Conservation (phyloP, 2,329 filamentous ascomycete species). For the Aspergillus tamarii region DNA sequence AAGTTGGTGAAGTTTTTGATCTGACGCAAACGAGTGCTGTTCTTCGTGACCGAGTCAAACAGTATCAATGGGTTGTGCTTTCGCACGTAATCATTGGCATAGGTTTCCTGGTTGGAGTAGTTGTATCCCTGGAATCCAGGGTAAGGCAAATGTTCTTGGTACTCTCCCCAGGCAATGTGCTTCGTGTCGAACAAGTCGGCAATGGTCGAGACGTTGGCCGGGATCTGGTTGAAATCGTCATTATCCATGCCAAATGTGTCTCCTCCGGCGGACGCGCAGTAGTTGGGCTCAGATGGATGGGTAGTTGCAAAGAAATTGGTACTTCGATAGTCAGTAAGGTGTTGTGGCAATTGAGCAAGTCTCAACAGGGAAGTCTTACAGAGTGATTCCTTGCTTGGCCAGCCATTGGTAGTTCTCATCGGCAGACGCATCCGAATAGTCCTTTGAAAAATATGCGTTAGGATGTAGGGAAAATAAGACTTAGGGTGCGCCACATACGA, state of each 20-base stretch:
- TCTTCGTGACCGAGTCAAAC: constrained; percentile 66
- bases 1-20: constrained; percentile 77
- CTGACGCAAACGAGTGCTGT: constrained; percentile 62
- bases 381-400: constrained; percentile 58
- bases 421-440: constrained; percentile 65
- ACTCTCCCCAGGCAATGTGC: constrained; percentile 69
- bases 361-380: constrained; percentile 35
- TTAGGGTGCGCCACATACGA: constrained; percentile 45
- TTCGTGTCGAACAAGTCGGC: constrained; percentile 69
- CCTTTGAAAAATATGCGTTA: constrained; percentile 48
- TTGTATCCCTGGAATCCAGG: constrained; percentile 69
- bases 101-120: constrained; percentile 61
- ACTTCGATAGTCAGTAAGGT: constrained; percentile 13
- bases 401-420: constrained; percentile 51
- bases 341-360: background rate
- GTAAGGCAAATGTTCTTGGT: constrained; percentile 79
- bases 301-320: constrained; percentile 65
- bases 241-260: constrained; percentile 74
- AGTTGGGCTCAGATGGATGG: constrained; percentile 78
- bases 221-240: constrained; percentile 64
- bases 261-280: constrained; percentile 67
- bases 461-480: constrained; percentile 33
- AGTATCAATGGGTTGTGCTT: constrained; percentile 75
- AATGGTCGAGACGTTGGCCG: constrained; percentile 67
- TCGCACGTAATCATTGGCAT: constrained; percentile 75